A percentile compares a stretch with the other conserved stretches of the same genome.
These are phyloP conservation scores for Geranium rotundifolium DNA, from an alignment of 345 rosid species.

Conservation along the genomic window DNA sequence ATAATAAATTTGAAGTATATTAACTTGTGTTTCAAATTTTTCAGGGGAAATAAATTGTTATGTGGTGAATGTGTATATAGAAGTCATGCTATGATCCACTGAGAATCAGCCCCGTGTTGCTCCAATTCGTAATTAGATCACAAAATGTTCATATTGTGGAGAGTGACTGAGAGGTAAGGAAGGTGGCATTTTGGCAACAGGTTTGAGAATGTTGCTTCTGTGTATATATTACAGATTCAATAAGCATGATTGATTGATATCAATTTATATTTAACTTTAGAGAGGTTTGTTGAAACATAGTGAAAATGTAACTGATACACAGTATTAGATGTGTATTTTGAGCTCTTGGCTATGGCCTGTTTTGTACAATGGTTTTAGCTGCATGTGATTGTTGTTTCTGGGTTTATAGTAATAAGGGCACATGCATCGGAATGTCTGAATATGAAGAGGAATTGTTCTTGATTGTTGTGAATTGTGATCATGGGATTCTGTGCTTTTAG, in stretches of 20 bases:
- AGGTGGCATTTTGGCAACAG: constrained; percentile 6
- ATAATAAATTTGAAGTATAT: no score
- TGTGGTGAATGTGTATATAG: constrained; percentile 19
- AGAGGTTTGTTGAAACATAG: no score
- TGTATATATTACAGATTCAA: constrained; percentile 19
- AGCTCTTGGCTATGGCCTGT: no score
- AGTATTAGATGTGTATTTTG: no score
- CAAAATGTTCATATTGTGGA: constrained; percentile 1
- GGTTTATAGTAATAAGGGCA: no score
- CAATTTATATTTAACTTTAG: no score
- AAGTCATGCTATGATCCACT: constrained; percentile 8
- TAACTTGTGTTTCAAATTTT: constrained; percentile 1
- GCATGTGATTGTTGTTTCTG: no score
- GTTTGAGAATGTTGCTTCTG: background rate
- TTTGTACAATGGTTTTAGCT: no score
- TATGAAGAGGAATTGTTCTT: no score
- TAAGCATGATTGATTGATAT: constrained; percentile 1
- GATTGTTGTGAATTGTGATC: background rate
- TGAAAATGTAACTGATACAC: no score
- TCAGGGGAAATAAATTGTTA: constrained; percentile 16
- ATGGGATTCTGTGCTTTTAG: no score
- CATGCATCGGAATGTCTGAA: no score
- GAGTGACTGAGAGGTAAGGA: constrained; percentile 10
- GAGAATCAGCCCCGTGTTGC: background rate
- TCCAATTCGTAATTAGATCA: constrained; percentile 8